phyloP scores from a whole-genome alignment of 2,329 filamentous ascomycete genomes.

The Stagonosporopsis cucurbitacearum region DNA sequence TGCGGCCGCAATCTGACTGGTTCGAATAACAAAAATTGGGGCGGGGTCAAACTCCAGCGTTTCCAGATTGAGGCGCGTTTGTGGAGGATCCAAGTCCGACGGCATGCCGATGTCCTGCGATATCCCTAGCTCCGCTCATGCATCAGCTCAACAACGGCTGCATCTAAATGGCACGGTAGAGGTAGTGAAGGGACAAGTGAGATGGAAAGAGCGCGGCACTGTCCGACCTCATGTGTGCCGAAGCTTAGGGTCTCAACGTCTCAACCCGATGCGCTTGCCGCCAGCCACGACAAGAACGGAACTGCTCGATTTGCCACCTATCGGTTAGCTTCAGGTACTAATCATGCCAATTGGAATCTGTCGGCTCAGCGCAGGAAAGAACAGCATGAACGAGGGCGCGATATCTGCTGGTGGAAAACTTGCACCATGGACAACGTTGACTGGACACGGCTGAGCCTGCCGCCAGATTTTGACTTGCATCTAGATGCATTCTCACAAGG shows the following conservation, averaged over 20 bases:
- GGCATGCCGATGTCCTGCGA: neutral
- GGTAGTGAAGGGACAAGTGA: neutral
- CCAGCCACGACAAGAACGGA: neutral
- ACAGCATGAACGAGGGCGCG: neutral
- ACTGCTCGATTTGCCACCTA: slow-evolving; percentile 6
- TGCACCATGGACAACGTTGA: neutral
- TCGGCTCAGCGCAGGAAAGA: neutral
- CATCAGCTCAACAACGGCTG: neutral
- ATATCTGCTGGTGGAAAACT: neutral
- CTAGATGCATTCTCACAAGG: neutral
- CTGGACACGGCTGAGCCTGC: neutral
- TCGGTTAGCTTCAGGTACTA: neutral
- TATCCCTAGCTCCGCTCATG: neutral
- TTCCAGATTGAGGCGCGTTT: slow-evolving; percentile 28
- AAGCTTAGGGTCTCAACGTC: neutral
- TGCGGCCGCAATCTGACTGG: slow-evolving; percentile 7
- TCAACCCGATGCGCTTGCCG: slow-evolving; percentile 1
- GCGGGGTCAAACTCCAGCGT: slow-evolving; percentile 29
- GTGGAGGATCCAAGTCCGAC: neutral
- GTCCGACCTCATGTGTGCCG: neutral
- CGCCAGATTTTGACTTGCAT: neutral
- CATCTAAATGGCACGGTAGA: neutral
- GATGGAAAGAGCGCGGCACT: neutral
- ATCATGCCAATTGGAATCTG: neutral
- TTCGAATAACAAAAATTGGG: slow-evolving; percentile 35